Evolutionary conservation across 192 early-diverging fungal species (phyloP).

Genomic region (Phlyctochytrium planicorne): DNA sequence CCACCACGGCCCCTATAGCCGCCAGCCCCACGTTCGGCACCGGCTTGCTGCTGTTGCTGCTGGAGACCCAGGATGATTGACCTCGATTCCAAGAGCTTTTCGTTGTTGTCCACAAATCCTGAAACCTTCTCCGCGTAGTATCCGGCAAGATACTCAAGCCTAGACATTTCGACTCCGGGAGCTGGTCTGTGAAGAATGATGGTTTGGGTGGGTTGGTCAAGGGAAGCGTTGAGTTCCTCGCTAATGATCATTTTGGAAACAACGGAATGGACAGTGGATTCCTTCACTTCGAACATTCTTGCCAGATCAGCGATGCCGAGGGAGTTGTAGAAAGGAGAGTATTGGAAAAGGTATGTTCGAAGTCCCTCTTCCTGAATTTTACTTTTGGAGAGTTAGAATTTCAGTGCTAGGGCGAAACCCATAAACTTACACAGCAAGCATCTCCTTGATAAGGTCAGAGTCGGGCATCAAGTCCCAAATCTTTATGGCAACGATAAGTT

Average conservation of each 20-base stretch:
- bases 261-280: constrained; percentile 64
- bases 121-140: constrained; percentile 85
- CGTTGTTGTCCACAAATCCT: constrained; percentile 85
- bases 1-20: constrained; percentile 7
- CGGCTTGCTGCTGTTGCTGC: constrained; percentile 33
- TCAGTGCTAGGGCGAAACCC: neutral
- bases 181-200: constrained; percentile 71
- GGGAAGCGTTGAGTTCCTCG: constrained; percentile 84
- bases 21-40: constrained; percentile 13
- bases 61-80: constrained; percentile 31
- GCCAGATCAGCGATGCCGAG: constrained; percentile 80
- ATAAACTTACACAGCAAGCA: constrained; percentile 61
- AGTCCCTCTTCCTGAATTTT: constrained; percentile 97
- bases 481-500: constrained; percentile 87
- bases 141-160: constrained; percentile 82
- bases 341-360: constrained; percentile 94
- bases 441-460: constrained; percentile 81
- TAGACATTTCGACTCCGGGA: constrained; percentile 55
- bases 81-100: constrained; percentile 75
- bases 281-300: constrained; percentile 83
- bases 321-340: constrained; percentile 86
- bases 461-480: constrained; percentile 94
- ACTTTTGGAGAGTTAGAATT: constrained; percentile 17
- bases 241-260: constrained; percentile 93
- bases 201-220: constrained; percentile 79